phyloP scores from a whole-genome alignment of 495 filamentous ascomycete species.

The Aspergillus indologenus region DNA sequence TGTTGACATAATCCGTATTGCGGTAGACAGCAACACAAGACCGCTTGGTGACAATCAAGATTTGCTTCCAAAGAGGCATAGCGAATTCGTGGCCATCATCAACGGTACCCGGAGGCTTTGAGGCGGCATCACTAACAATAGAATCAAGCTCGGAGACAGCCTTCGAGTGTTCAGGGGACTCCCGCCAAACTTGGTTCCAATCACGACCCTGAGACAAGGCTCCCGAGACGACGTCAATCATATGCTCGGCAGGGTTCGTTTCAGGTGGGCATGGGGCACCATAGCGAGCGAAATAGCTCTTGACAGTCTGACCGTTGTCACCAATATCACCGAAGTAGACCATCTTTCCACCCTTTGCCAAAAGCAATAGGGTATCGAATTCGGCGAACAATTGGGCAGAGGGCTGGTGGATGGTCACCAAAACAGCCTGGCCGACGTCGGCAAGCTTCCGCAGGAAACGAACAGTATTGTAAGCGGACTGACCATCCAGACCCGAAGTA shows the following conservation, averaged over 20 bases:
- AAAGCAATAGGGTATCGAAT: slow-evolving; percentile 68
- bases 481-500: slow-evolving; percentile 66
- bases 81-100: slow-evolving; percentile 54
- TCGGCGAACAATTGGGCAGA: slow-evolving; percentile 67
- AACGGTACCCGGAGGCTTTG: slow-evolving; percentile 31
- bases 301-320: slow-evolving; percentile 48
- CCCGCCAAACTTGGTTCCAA: slow-evolving; percentile 64
- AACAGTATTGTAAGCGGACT: slow-evolving; percentile 62
- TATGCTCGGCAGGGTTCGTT: slow-evolving; percentile 85
- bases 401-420: slow-evolving; percentile 78
- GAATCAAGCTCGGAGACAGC: slow-evolving; percentile 52
- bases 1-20: slow-evolving; percentile 61
- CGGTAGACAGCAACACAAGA: slow-evolving; percentile 60
- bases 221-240: slow-evolving; percentile 75
- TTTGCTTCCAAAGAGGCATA: slow-evolving; percentile 54
- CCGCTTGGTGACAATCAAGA: slow-evolving; percentile 53
- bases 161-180: slow-evolving; percentile 48
- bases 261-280: slow-evolving; percentile 68
- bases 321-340: slow-evolving; percentile 71
- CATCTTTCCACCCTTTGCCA: slow-evolving; percentile 65
- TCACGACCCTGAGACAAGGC: slow-evolving; percentile 41
- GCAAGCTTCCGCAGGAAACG: slow-evolving; percentile 64
- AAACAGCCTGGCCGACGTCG: slow-evolving; percentile 64
- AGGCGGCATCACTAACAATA: slow-evolving; percentile 46
- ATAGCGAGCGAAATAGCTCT: slow-evolving; percentile 74